Base-by-base conservation (phyloP, 2,329 filamentous ascomycete genomes). In the Fusarium setosum region DNA sequence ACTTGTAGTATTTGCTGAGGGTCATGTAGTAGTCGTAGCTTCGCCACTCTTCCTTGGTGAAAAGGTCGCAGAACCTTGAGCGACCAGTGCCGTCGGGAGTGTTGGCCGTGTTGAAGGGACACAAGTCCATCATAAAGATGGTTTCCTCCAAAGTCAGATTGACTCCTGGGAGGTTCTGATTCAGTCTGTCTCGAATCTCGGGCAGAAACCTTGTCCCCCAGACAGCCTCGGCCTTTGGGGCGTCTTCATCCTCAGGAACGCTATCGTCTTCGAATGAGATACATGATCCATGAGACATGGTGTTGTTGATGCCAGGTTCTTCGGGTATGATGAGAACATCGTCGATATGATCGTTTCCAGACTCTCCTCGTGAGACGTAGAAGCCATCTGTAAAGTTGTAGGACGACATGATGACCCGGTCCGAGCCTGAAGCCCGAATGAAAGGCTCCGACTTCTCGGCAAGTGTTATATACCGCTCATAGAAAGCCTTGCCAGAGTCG, bases 1-100 rank as follows among this genome's bases (percentile, higher is more conserved):
- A 94, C 54, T 90, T 90, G 77, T 97, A 97, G 83, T 90, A 97
- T 75, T 97, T 97, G 65, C 88, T 88, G 9, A 97, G 79, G 0
- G 90, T 87, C 75, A 93, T 86, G 75, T 89, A 90, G 80, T 97
- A 97, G 76, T 94, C 90, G 77, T 96, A 97, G 59, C 86, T 80
- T 32, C 81, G 79, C 92, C 93, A 97, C 77, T 97, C 93, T 1
- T 84, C 76, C 13, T 83, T 75, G 0, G 86, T 89, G 79, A 97
- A 97, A 23, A 97, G 82, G 13, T 75, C 74, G 77, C 94, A 97
- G 78, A 97, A 96, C 0, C 82, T 80, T 0, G 93, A 93, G 10
- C 90, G 75, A 2, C 65, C 68, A 1, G 59, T 64, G 5, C 81
- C 85, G 4, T 84, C 78, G 0, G 78, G 73, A 6, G 86, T 82